These are phyloP conservation scores for Globisporangium nodosum DNA, from an alignment of 352 stramenopile genomes.

Conservation along the genomic window DNA sequence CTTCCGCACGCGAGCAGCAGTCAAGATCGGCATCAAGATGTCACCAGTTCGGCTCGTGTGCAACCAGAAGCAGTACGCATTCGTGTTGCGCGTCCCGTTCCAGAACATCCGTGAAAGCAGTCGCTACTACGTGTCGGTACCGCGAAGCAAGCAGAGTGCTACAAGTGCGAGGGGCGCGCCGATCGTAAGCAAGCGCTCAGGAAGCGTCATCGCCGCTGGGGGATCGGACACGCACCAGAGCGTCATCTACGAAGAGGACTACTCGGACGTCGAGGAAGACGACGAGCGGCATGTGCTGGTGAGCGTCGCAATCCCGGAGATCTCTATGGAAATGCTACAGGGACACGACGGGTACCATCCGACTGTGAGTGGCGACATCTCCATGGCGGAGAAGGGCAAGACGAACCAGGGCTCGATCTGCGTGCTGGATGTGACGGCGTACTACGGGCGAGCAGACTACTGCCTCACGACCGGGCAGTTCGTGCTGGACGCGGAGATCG, in stretches of 20 bases:
- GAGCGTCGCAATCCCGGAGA: constrained; percentile 54
- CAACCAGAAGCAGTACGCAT: constrained; percentile 80
- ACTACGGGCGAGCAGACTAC: constrained; percentile 45
- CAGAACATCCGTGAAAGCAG: constrained; percentile 70
- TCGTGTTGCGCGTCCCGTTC: constrained; percentile 65
- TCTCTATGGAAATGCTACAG: constrained; percentile 77
- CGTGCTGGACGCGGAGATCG: constrained; percentile 42
- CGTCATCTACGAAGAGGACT: constrained; percentile 23
- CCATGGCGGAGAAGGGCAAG: constrained; percentile 60
- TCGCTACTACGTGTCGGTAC: constrained; percentile 30
- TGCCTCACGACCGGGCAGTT: constrained; percentile 41
- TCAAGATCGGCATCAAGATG: constrained; percentile 49
- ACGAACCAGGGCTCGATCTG: constrained; percentile 74
- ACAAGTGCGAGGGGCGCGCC: neutral
- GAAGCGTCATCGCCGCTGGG: constrained; percentile 3
- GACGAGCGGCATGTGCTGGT: constrained; percentile 56
- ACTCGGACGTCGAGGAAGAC: constrained; percentile 22
- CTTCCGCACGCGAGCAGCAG: constrained; percentile 49
- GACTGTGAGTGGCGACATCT: constrained; percentile 66
- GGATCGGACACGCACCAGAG: constrained; percentile 13
- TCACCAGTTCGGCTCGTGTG: constrained; percentile 70
- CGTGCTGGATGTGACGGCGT: constrained; percentile 43
- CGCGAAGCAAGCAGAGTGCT: constrained; percentile 1
- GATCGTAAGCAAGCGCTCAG: neutral
- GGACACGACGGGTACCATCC: constrained; percentile 75